A percentile compares a stretch with the other conserved stretches of the same genome.
phyloP scores from a whole-genome alignment of 2,329 filamentous ascomycete genomes.

The Colletotrichum sp. region DNA sequence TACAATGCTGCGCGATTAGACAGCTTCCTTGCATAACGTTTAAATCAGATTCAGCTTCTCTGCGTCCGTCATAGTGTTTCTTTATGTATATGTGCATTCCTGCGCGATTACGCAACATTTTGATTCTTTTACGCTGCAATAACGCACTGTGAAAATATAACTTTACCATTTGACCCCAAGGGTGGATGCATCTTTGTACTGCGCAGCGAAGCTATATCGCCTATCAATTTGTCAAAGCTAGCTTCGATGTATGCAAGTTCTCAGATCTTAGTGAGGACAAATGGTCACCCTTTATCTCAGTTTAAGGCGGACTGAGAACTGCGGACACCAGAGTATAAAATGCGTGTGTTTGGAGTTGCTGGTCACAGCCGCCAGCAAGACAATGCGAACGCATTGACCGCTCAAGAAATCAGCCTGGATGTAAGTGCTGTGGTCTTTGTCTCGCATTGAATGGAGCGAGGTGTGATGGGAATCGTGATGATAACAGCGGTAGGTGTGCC shows the following conservation, averaged over 20 bases:
- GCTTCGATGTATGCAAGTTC: rapidly evolving
- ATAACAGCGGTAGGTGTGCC: not conserved
- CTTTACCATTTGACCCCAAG: not conserved
- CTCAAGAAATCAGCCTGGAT: not conserved
- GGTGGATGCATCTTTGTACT: not conserved
- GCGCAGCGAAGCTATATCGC: not conserved
- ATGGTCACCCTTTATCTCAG: not conserved
- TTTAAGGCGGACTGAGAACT: not conserved
- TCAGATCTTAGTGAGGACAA: rapidly evolving
- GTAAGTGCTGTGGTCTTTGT: not conserved
- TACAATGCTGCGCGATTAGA: not conserved
- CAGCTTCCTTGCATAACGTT: not conserved
- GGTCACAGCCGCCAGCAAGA: not conserved
- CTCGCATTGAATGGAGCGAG: rapidly evolving
- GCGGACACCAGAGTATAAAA: not conserved
- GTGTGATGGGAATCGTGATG: not conserved
- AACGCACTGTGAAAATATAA: no score
- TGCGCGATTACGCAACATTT: not conserved
- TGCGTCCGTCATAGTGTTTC: not conserved
- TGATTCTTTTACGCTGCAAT: not conserved
- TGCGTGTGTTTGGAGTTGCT: rapidly evolving
- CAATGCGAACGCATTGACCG: not conserved
- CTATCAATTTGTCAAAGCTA: no score
- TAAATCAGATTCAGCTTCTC: not conserved
- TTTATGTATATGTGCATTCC: not conserved